Conservation (phyloP, 2,329 filamentous ascomycete species). For the Hypoxylon sp. region DNA sequence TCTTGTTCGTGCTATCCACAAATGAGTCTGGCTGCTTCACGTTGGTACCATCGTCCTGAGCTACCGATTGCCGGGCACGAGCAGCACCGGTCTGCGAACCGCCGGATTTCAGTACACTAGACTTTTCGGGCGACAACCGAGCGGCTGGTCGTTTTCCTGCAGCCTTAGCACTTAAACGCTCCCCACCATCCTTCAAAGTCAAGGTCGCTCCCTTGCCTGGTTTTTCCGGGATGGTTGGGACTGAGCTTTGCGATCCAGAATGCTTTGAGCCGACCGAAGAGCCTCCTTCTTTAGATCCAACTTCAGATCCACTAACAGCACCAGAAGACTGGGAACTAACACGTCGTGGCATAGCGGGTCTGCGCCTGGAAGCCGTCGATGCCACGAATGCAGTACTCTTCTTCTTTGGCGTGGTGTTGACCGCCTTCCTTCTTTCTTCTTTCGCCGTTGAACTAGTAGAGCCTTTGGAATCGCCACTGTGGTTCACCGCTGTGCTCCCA, state of each 20-base stretch:
- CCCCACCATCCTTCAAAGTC: conserved; percentile 27
- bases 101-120: conserved; percentile 27
- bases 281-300: conserved; percentile 53
- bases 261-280: conserved; percentile 48
- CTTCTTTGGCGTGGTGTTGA: conserved; percentile 52
- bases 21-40: conserved; percentile 11
- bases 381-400: conserved; percentile 60
- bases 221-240: conserved; percentile 52
- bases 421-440: conserved; percentile 48
- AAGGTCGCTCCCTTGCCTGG: conserved; percentile 32
- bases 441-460: conserved; percentile 43
- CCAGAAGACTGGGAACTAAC: conserved; percentile 64
- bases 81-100: conserved; percentile 20
- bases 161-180: conserved; percentile 61
- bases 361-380: conserved; percentile 61
- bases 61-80: conserved; percentile 7
- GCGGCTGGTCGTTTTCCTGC: conserved; percentile 63
- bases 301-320: conserved; percentile 52
- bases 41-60: conserved; percentile 13
- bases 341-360: conserved; percentile 62
- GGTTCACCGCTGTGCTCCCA: conserved; percentile 56
- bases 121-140: conserved; percentile 33
- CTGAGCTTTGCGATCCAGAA: conserved; percentile 45
- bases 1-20: conserved; percentile 23
- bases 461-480: conserved; percentile 48